Base-by-base conservation (phyloP, 2,329 filamentous ascomycete species). In the Trichoderma koningii region DNA sequence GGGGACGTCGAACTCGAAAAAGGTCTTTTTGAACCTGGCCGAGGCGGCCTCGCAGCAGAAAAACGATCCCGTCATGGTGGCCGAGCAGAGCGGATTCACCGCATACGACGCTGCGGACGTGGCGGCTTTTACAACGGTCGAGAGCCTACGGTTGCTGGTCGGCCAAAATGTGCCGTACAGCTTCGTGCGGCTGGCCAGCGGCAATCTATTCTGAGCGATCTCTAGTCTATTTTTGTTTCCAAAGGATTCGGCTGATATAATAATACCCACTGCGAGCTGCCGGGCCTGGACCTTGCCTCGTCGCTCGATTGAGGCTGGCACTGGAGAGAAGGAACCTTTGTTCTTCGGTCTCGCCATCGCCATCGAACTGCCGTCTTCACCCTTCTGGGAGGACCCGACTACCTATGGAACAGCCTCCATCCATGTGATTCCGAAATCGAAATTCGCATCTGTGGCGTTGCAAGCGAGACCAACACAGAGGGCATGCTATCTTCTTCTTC, bases 141-240 rank as follows among this genome's bases (percentile, higher is more conserved):
- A 95, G 77, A 94, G 88, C 55, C 77, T 95, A 63, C 82, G 91
- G 69, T 76, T 93, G 66, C 81, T 96, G 26, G 90, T 94, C 12
- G 92, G 92, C 10, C 91, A 95, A 78, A 95, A 95, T 74, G 91
- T 95, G 64, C 90, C 90, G 6, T 94, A 92, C 76, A 93, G 91
- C 77, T 96, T 96, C 79, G 92, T 95, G 48, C 83, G 91, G 55
- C 80, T 95, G 73, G 90, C 91, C 2, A 82, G 82, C 55, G 83
- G 83, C 23, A 79, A 77, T 30, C 75, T 83, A 66, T 84, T 81
- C 68, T 85, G 74, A 71, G 53, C 50, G 7, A 14, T 14, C 10
- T 38, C 62, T 57, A 19, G 52, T 19, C 23, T 47, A 51, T 47
- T 63, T 62, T 55, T 38, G 30, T 28, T 47, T 51, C 14, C 12